A percentile compares a stretch with the other conserved stretches of the same genome.
Evolutionary conservation across 345 rosid species (phyloP).

Genomic region (Dipteronia sinensis): DNA sequence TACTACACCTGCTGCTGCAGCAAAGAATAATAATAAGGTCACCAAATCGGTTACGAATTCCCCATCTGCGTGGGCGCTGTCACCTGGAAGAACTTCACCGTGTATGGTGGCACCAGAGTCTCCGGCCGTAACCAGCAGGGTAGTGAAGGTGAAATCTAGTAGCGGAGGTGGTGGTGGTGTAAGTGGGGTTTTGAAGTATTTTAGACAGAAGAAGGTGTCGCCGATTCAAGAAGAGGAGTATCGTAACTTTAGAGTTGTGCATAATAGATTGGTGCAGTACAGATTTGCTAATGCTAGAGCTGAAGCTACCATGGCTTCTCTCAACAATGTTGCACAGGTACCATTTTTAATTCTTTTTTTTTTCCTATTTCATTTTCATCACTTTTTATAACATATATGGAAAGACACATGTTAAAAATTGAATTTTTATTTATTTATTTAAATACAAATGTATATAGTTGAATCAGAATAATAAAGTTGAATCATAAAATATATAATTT

Average conservation of each 20-base stretch:
- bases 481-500: no score
- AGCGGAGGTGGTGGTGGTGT: constrained; percentile 44
- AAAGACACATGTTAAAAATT: no score
- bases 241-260: constrained; percentile 45
- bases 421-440: no score
- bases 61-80: constrained; percentile 82
- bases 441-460: no score
- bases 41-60: constrained; percentile 34
- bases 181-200: constrained; percentile 64
- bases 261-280: constrained; percentile 60
- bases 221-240: constrained; percentile 53
- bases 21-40: constrained; percentile 22
- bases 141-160: constrained; percentile 27
- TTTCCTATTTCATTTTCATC: not conserved
- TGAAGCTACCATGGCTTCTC: constrained; percentile 41
- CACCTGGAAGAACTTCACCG: constrained; percentile 56
- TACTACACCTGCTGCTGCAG: not conserved
- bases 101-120: constrained; percentile 34
- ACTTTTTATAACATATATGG: no score
- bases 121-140: constrained; percentile 4
- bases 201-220: constrained; percentile 65
- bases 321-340: constrained; percentile 49
- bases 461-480: no score
- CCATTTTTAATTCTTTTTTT: not conserved
- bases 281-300: constrained; percentile 65